These are phyloP conservation scores for Hygrocybe punicea DNA, from an alignment of 768 basidiomycete species.

Conservation along the genomic window DNA sequence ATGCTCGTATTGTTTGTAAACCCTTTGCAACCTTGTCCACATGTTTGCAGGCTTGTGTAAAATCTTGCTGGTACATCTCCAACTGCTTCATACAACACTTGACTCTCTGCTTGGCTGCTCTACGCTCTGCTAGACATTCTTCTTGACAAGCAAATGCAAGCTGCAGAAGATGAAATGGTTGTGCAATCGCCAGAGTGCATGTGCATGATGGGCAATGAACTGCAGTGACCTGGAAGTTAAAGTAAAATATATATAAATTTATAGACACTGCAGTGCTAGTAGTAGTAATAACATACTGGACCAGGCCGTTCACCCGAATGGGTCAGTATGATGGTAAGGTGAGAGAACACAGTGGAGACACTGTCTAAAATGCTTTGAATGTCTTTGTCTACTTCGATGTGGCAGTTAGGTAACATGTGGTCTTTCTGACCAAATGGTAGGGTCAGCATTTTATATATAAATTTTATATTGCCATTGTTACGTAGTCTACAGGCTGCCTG, in stretches of 20 bases:
- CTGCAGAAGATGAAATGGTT: neutral
- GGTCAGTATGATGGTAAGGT: neutral
- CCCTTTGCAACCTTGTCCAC: neutral
- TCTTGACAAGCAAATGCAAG: neutral
- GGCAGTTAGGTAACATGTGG: neutral
- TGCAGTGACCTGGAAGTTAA: neutral
- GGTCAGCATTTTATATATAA: neutral
- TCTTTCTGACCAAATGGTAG: neutral
- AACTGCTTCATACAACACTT: neutral
- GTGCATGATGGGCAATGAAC: neutral
- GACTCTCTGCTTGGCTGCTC: neutral
- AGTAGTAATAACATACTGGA: neutral
- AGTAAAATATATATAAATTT: neutral
- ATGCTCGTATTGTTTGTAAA: neutral
- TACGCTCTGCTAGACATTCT: neutral
- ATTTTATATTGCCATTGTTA: neutral
- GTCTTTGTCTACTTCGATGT: neutral
- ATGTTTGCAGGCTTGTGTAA: neutral
- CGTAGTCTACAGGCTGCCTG: neutral
- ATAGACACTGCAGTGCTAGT: neutral
- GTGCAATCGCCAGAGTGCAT: neutral
- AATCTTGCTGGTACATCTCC: neutral
- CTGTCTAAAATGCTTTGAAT: neutral
- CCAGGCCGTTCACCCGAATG: neutral
- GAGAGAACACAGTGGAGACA: neutral